Evolutionary conservation across 2,329 filamentous ascomycete species (phyloP), one percentile per base, ranked within the genome.

Genomic region (Fusarium siculi): DNA sequence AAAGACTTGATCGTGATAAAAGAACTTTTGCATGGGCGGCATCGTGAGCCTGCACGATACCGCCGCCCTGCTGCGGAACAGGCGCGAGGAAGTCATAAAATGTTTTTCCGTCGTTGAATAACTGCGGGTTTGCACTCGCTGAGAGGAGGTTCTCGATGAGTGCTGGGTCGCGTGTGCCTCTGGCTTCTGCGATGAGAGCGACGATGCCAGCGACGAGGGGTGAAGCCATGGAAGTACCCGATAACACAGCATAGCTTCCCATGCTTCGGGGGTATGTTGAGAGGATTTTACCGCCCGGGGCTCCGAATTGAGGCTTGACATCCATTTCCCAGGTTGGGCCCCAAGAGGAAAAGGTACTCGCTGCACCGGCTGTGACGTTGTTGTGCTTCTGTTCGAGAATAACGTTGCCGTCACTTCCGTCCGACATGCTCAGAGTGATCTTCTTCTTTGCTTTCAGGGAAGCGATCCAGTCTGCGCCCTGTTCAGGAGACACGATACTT

Each of bases 161-260:
- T 63, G 78, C 80, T n/a, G 87, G 88, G 49, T 87, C 84, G 46
- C 85, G 82, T 30, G 83, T 87, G n/a, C 85, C 85, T 39, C 86
- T 85, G 21, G 84, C 85, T 64, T 89, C 82, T 43, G 84, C 85
- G 65, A 90, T 79, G 40, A 91, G 83, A 2, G 88, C 89, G 44
- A 86, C 83, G 58, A 89, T 85, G 39, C 84, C 90, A 9, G 89
- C 88, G 9, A 86, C 81, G 19, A 89, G 84, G 12, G 89, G 89
- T 39, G 85, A 86, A 7, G 89, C 85, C 90, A 92, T 91, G 4
- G 88, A 90, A 0, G 88, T 90, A 18, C 89, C 89, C 39, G 83
- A 89, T 32, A 85, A 79, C 3, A 90, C 84, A 28, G 84, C 85
- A 58, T 90, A 91, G 36, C 81, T 80, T 30, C 86, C 86, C 37